phyloP scores from a whole-genome alignment of 495 filamentous ascomycete genomes.

The Glonium stellatum region DNA sequence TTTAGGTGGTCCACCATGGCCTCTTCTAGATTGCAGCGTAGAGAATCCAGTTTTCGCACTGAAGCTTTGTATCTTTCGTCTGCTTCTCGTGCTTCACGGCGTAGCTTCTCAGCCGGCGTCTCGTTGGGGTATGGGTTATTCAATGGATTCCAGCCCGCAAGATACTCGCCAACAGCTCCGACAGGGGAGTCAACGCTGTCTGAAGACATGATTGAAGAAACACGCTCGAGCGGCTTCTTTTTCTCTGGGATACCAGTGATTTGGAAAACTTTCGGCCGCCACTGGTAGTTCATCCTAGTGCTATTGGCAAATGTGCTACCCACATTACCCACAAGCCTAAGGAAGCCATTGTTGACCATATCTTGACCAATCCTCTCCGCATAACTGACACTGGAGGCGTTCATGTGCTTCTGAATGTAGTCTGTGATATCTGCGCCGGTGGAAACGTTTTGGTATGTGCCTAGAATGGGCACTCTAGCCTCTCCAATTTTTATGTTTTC shows the following conservation, averaged over 20 bases:
- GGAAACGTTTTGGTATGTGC: constrained; percentile 88
- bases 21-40: constrained; percentile 91
- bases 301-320: constrained; percentile 95
- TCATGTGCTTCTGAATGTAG: constrained; percentile 85
- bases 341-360: constrained; percentile 75
- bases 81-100: constrained; percentile 80
- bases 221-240: constrained; percentile 63
- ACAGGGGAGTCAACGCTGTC: constrained; percentile 57
- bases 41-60: constrained; percentile 75
- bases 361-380: constrained; percentile 93
- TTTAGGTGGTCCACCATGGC: constrained; percentile 84
- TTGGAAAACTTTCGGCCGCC: constrained; percentile 87
- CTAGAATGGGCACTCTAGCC: constrained; percentile 88
- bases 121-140: constrained; percentile 87
- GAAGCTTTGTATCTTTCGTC: constrained; percentile 89
- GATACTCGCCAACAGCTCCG: constrained; percentile 74
- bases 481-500: constrained; percentile 80
- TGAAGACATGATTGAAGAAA: constrained; percentile 52
- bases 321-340: constrained; percentile 87
- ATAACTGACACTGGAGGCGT: constrained; percentile 72
- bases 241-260: constrained; percentile 80
- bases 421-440: constrained; percentile 88
- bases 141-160: constrained; percentile 85
- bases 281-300: constrained; percentile 94
- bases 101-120: constrained; percentile 76